Evolutionary conservation across 306 rosid species (phyloP).

Genomic region (Cicer arietinum): DNA sequence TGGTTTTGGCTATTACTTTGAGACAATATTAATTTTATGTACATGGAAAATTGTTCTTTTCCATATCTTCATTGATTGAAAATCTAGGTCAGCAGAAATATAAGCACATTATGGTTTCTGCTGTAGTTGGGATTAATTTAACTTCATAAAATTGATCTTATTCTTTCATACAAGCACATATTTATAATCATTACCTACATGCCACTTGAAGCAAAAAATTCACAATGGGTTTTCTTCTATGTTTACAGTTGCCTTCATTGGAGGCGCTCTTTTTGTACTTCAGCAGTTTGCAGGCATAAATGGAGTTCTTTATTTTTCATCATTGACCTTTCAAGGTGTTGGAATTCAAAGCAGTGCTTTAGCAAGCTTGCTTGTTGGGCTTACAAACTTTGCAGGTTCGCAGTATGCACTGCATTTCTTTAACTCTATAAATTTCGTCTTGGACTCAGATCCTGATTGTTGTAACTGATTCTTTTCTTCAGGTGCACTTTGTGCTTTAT

Average conservation of each 20-base stretch:
- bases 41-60: constrained; percentile 14
- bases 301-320: constrained; percentile 90
- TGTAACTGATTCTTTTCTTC: constrained; percentile 46
- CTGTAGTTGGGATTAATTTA: neutral
- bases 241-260: constrained; percentile 80
- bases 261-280: constrained; percentile 81
- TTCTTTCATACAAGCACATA: constrained; percentile 15
- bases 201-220: constrained; percentile 33
- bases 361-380: constrained; percentile 82
- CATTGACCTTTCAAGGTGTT: constrained; percentile 82
- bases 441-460: constrained; percentile 40
- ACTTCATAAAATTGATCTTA: constrained; percentile 20
- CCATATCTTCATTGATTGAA: constrained; percentile 22
- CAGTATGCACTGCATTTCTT: constrained; percentile 30
- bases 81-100: constrained; percentile 18
- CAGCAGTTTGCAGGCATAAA: constrained; percentile 95
- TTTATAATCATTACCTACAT: constrained; percentile 17
- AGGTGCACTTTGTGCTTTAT: constrained; percentile 83
- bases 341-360: constrained; percentile 74
- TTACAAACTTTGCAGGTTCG: constrained; percentile 87
- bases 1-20: constrained; percentile 53
- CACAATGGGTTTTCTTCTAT: constrained; percentile 39
- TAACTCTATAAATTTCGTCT: constrained; percentile 36
- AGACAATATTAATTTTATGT: constrained; percentile 1
- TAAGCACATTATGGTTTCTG: constrained; percentile 23